phyloP scores from a whole-genome alignment of 495 filamentous ascomycete genomes.

The Penicillium psychrofluorescens region DNA sequence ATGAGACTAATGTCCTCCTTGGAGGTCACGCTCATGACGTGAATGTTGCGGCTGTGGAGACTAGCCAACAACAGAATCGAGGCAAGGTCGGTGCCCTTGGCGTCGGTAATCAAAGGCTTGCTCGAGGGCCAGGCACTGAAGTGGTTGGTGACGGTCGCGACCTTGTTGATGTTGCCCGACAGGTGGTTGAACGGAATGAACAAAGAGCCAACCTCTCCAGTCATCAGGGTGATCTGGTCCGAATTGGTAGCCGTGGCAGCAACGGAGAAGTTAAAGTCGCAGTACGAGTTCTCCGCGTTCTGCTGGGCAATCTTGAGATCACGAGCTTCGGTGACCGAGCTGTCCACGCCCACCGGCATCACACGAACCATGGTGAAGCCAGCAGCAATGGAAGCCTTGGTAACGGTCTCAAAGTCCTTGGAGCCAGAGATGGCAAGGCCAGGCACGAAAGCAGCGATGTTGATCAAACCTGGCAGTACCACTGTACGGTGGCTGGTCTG shows the following conservation, averaged over 20 bases:
- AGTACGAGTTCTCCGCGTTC: slow-evolving; percentile 62
- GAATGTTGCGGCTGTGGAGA: slow-evolving; percentile 75
- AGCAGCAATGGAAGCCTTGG: slow-evolving; percentile 65
- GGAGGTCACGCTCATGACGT: slow-evolving; percentile 74
- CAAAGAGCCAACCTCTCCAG: slow-evolving; percentile 70
- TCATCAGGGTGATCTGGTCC: slow-evolving; percentile 64
- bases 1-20: slow-evolving; percentile 80
- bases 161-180: slow-evolving; percentile 80
- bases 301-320: slow-evolving; percentile 69
- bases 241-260: slow-evolving; percentile 72
- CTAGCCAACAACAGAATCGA: slow-evolving; percentile 75
- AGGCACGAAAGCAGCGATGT: slow-evolving; percentile 74
- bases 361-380: slow-evolving; percentile 83
- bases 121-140: slow-evolving; percentile 73
- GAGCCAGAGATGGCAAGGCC: slow-evolving; percentile 57
- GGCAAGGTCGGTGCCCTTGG: slow-evolving; percentile 74
- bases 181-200: slow-evolving; percentile 87
- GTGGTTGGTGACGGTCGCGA: slow-evolving; percentile 73
- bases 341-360: slow-evolving; percentile 69
- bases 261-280: slow-evolving; percentile 84
- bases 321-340: slow-evolving; percentile 64
- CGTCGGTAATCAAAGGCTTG: slow-evolving; percentile 83
- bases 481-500: slow-evolving; percentile 80
- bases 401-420: slow-evolving; percentile 62
- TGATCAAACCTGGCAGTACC: slow-evolving; percentile 69